Evolutionary conservation across 1,139 yeast genomes (phyloP).

Genomic region (Saccharomyces pastorianus): DNA sequence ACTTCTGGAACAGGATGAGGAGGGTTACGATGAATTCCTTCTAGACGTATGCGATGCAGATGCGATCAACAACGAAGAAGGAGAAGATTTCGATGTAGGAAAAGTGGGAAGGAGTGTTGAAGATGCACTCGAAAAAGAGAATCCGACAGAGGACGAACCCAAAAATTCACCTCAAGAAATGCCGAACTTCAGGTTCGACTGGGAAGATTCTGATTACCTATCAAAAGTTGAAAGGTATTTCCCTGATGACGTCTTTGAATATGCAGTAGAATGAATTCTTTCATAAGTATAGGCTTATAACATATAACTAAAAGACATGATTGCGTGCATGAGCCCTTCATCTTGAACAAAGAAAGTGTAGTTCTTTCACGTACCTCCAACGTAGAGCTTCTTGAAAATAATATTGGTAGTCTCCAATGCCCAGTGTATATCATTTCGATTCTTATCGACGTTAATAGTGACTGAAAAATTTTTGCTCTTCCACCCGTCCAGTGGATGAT

Average conservation of each 20-base stretch:
- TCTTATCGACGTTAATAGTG: slow-evolving; percentile 9
- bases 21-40: background rate
- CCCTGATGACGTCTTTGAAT: slow-evolving; percentile 16
- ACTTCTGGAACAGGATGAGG: background rate
- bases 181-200: slow-evolving; percentile 14
- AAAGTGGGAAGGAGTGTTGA: background rate
- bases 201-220: slow-evolving; percentile 18
- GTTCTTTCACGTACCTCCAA: too few relatives aligned
- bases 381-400: too few relatives aligned
- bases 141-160: background rate
- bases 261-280: slow-evolving; percentile 7
- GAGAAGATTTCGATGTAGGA: background rate
- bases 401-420: too few relatives aligned
- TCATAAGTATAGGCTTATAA: background rate
- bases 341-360: too few relatives aligned
- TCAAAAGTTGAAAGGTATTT: slow-evolving; percentile 19
- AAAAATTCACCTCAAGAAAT: background rate
- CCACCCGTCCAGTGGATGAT: slow-evolving; percentile 3
- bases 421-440: background rate
- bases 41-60: background rate
- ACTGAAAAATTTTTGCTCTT: slow-evolving; percentile 19
- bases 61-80: background rate
- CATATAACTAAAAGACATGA: background rate
- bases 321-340: too few relatives aligned
- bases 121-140: background rate